phyloP scores from a whole-genome alignment of 805 yeast species.

The Schwanniomyces pseudopolymorphus region DNA sequence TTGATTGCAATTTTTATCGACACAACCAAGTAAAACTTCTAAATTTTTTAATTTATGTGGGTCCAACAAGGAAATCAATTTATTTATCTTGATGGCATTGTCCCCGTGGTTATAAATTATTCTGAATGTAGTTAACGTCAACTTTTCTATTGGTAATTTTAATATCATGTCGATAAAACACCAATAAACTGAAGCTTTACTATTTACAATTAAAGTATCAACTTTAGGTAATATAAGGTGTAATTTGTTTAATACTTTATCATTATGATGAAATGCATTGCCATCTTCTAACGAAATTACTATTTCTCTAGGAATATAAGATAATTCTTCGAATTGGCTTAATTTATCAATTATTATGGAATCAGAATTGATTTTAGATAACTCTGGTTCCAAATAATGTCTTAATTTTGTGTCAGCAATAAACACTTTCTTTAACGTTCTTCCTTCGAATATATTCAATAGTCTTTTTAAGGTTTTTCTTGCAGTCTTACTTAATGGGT shows the following conservation, averaged over 20 bases:
- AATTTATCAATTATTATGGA: constrained; percentile 20
- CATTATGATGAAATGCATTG: background rate
- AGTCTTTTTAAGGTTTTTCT: constrained; percentile 4
- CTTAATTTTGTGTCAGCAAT: constrained; percentile 10
- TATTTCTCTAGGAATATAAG: background rate
- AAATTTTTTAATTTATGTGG: constrained; percentile 27
- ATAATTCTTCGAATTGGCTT: constrained; percentile 5
- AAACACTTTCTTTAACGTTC: constrained; percentile 6
- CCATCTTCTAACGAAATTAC: constrained; percentile 1
- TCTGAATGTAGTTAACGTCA: constrained; percentile 20
- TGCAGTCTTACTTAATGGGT: constrained; percentile 6
- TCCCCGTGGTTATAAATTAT: constrained; percentile 20
- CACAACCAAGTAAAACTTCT: constrained; percentile 57
- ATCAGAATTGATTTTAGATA: constrained; percentile 7
- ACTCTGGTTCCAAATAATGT: constrained; percentile 4
- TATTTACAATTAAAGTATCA: constrained; percentile 16
- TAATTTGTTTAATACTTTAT: background rate
- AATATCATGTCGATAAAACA: constrained; percentile 9
- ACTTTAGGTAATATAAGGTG: constrained; percentile 3
- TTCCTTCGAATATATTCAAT: constrained; percentile 2
- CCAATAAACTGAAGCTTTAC: constrained; percentile 14
- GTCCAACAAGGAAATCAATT: constrained; percentile 13
- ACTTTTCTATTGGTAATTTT: background rate
- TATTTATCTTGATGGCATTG: constrained; percentile 7
- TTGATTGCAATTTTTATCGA: constrained; percentile 33